phyloP scores from a whole-genome alignment of 2,329 filamentous ascomycete species.

The Talaromyces sp. region DNA sequence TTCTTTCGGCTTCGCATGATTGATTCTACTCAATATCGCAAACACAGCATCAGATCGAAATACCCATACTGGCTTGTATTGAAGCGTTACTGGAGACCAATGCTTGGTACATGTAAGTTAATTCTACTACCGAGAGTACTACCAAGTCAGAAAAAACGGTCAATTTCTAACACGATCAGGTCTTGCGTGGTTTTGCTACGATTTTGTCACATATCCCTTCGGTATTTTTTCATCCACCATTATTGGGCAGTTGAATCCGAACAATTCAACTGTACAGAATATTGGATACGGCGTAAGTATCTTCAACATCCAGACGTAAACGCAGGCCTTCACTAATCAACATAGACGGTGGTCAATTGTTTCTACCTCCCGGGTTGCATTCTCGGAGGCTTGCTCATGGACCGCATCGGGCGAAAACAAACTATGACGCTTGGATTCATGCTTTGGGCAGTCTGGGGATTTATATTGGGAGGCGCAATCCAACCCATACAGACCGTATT shows the following conservation, averaged over 20 bases:
- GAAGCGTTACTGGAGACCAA: conserved; percentile 50
- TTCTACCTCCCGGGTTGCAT: conserved; percentile 52
- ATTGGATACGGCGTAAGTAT: conserved; percentile 42
- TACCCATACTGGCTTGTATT: conserved; percentile 48
- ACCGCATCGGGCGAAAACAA: conserved; percentile 49
- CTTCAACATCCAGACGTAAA: not conserved
- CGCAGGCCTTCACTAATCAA: not conserved
- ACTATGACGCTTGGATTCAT: conserved; percentile 53
- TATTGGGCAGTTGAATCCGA: conserved; percentile 44
- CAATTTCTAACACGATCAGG: not conserved
- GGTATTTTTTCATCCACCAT: conserved; percentile 56
- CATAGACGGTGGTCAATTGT: conserved; percentile 47
- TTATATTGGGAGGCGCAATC: conserved; percentile 51
- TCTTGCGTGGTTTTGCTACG: conserved; percentile 51
- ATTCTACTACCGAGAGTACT: not conserved
- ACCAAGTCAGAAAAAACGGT: not conserved
- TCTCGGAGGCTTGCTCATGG: conserved; percentile 47
- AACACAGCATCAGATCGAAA: conserved; percentile 33
- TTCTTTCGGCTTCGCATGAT: conserved; percentile 17
- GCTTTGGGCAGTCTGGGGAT: conserved; percentile 46
- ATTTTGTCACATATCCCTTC: conserved; percentile 56
- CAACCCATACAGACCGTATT: conserved; percentile 46
- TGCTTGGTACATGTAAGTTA: conserved; percentile 46
- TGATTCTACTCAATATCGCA: conserved; percentile 26
- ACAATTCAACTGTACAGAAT: conserved; percentile 39